Evolutionary conservation across 768 basidiomycete species (phyloP).

Genomic region (Ramaria sp.): DNA sequence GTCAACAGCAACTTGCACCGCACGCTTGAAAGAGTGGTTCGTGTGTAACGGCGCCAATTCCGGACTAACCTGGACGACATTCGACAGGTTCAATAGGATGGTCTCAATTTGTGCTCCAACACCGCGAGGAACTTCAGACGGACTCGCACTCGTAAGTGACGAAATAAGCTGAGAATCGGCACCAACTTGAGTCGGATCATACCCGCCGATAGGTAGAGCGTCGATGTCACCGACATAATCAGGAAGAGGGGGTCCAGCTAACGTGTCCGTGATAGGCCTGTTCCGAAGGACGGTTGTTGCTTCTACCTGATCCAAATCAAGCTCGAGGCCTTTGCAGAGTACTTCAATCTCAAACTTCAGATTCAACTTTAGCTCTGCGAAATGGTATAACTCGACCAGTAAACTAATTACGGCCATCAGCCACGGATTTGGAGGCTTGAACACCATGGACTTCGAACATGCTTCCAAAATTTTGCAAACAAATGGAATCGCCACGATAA

Average conservation of each 20-base stretch:
- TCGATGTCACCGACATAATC: slow-evolving; percentile 78
- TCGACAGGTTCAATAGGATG: slow-evolving; percentile 59
- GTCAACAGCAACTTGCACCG: slow-evolving; percentile 84
- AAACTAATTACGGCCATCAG: slow-evolving; percentile 90
- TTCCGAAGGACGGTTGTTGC: slow-evolving; percentile 74
- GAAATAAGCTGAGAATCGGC: slow-evolving; percentile 48
- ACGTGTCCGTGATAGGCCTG: slow-evolving; percentile 50
- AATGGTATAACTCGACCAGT: slow-evolving; percentile 93
- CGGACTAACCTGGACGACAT: slow-evolving; percentile 65
- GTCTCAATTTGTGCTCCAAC: slow-evolving; percentile 73
- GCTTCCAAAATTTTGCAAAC: slow-evolving; percentile 95
- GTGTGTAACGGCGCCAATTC: slow-evolving; percentile 64
- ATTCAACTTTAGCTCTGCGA: slow-evolving; percentile 90
- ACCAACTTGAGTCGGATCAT: slow-evolving; percentile 41
- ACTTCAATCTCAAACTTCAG: slow-evolving; percentile 99
- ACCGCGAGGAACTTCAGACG: slow-evolving; percentile 54
- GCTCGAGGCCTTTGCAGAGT: slow-evolving; percentile 81
- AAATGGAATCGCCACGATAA: slow-evolving; percentile 93
- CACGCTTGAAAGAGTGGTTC: slow-evolving; percentile 81
- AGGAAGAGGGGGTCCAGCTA: slow-evolving; percentile 52
- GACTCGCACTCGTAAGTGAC: slow-evolving; percentile 42
- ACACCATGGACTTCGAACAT: slow-evolving; percentile 81
- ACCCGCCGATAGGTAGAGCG: slow-evolving; percentile 63
- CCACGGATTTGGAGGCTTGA: slow-evolving; percentile 97
- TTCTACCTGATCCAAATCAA: slow-evolving; percentile 78